Conservation (phyloP, 768 basidiomycete genomes). For the Collybia mongolica region DNA sequence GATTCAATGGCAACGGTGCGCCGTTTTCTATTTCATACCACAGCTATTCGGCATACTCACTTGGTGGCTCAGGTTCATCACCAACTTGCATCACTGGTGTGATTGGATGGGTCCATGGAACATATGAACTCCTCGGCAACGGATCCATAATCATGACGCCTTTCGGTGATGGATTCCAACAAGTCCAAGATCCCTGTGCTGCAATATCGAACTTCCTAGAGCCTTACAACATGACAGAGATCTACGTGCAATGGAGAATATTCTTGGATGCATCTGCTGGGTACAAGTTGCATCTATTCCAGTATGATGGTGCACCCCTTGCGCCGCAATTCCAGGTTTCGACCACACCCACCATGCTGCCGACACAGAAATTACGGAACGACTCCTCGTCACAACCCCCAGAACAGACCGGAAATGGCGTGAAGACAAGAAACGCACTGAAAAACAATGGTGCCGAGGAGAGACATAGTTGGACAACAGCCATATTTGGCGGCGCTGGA, state of each 20-base stretch:
- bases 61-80: constrained; percentile 51
- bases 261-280: constrained; percentile 61
- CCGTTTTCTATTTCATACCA: neutral
- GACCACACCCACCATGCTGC: constrained; percentile 83
- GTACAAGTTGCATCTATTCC: constrained; percentile 73
- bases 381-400: constrained; percentile 21
- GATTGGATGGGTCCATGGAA: constrained; percentile 90
- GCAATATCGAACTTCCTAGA: constrained; percentile 88
- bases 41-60: no score
- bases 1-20: constrained; percentile 85
- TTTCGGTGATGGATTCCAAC: constrained; percentile 87
- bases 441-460: constrained; percentile 22
- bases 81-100: constrained; percentile 90
- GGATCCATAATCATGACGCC: constrained; percentile 79
- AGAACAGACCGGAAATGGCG: constrained; percentile 18
- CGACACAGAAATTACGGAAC: constrained; percentile 66
- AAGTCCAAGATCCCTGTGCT: constrained; percentile 92
- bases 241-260: constrained; percentile 68
- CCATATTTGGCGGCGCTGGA: constrained; percentile 24
- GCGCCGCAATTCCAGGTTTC: constrained; percentile 69
- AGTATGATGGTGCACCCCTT: constrained; percentile 74
- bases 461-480: constrained; percentile 19
- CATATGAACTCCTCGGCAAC: constrained; percentile 62
- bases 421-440: constrained; percentile 19
- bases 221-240: constrained; percentile 74